Base-by-base conservation (phyloP, 352 stramenopile genomes). In the Phytophthora brassicae region DNA sequence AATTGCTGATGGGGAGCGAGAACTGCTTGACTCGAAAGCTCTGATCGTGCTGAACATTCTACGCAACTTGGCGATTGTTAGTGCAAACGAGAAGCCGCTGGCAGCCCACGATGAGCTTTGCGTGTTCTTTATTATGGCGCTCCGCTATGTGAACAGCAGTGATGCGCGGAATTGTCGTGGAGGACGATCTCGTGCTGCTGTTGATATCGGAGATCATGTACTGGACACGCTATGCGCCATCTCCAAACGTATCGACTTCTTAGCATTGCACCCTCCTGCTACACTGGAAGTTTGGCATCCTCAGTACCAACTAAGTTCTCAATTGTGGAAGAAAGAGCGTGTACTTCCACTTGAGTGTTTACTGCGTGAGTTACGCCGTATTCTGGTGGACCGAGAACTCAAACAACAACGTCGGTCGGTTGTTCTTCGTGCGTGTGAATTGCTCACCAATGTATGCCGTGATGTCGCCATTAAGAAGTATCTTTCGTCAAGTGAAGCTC, bases 1-100 rank as follows among this genome's bases (percentile, higher is more conserved):
- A 12, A 51, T 72, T 9, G 63, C 72, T 17, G 56, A 79, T 2
- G 81, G 75, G 0, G 71, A 85, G 50, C 74, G 79, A 6, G 81
- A 88, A 57, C 52, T 90, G 14, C 46, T 88, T 41, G 76, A 85
- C 39, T 82, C 81, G 1, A 69, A 73, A 6, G 77, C 71, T 0
- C 55, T 90, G 24, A 54, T 85, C 28, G 56, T 94, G 49, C 66
- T 94, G 47, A 90, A 94, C 49, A 86, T 94, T n/a, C 13, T 94
- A 28, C 81, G 84, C 29, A 94, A 94, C 35, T 55, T 92, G 36
- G 79, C 80, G 4, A 84, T 91, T 69, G 68, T 92, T n/a, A 48
- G 67, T 4, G 84, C 77, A 19, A 94, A 94, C 56, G 77, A 90
- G 54, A 77, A 81, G 46, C 67, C 76, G 0, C 63, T 94, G 9